phyloP scores from a whole-genome alignment of 441 rosid species.

The Corymbia calophylla region DNA sequence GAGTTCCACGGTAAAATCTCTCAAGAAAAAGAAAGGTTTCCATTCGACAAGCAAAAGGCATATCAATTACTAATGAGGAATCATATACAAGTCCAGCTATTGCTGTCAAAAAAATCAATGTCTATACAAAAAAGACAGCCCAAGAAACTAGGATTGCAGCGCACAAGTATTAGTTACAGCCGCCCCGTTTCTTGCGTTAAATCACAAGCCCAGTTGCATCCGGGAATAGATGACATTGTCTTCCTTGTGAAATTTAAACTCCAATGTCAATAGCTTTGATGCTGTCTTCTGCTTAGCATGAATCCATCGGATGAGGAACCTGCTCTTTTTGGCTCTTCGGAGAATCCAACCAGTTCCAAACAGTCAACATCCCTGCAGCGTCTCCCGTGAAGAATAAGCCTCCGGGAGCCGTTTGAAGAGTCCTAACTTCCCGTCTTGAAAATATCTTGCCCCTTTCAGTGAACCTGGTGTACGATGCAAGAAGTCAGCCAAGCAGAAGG shows the following conservation, averaged over 20 bases:
- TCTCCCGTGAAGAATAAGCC: slow-evolving; percentile 14
- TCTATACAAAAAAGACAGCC: not conserved
- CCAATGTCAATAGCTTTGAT: no score
- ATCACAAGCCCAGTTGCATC: not conserved
- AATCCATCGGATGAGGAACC: slow-evolving; percentile 18
- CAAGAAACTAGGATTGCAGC: not conserved
- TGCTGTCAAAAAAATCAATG: not conserved
- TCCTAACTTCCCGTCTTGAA: not conserved
- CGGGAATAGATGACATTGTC: not conserved
- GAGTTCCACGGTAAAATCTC: not conserved
- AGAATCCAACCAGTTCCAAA: slow-evolving; percentile 2
- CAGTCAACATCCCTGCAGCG: not conserved
- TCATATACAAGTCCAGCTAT: not conserved
- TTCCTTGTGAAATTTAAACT: no score
- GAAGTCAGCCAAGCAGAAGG: not conserved
- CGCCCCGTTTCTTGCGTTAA: not conserved
- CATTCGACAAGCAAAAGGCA: not conserved
- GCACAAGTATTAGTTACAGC: not conserved
- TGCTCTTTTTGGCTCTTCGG: slow-evolving; percentile 12
- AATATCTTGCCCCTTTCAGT: slow-evolving; percentile 4
- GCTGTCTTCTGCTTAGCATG: slow-evolving; percentile 17
- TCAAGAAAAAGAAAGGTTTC: not conserved
- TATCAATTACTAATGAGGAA: not conserved
- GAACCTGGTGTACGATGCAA: not conserved
- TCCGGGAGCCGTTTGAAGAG: not conserved